Conservation (phyloP, 306 rosid genomes). For the Malus sylvestris region DNA sequence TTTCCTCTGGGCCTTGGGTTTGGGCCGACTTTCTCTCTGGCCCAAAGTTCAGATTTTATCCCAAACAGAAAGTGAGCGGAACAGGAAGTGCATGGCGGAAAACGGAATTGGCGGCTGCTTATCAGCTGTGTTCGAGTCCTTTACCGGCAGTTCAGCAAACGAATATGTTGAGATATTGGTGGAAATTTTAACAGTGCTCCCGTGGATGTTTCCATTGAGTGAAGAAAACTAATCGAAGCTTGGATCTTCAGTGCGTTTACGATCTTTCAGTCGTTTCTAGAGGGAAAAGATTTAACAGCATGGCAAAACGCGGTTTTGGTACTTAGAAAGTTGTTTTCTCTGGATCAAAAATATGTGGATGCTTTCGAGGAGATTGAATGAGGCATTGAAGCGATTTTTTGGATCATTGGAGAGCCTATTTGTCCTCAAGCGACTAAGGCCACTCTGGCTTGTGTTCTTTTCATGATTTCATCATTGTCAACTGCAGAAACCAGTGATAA, state of each 20-base stretch:
- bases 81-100: conserved; percentile 41
- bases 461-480: conserved; percentile 42
- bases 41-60: no score
- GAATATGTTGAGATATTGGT: conserved; percentile 28
- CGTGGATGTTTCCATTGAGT: conserved; percentile 43
- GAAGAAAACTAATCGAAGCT: conserved; percentile 38
- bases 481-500: background rate
- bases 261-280: conserved; percentile 38
- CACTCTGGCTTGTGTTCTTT: conserved; percentile 45
- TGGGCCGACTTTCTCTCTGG: no score
- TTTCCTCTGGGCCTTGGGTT: no score
- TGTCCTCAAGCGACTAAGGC: conserved; percentile 45
- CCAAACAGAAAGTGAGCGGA: conserved; percentile 44
- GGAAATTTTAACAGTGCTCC: conserved; percentile 44
- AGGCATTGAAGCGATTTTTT: conserved; percentile 43
- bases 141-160: conserved; percentile 34
- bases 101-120: conserved; percentile 38
- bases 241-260: conserved; percentile 38
- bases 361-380: conserved; percentile 43
- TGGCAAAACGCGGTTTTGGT: conserved; percentile 51
- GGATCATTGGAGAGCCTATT: conserved; percentile 41
- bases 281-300: conserved; percentile 42
- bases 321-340: conserved; percentile 38
- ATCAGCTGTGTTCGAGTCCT: conserved; percentile 36
- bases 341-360: conserved; percentile 23